Evolutionary conservation across 2,329 filamentous ascomycete species (phyloP).

Genomic region (Beauveria brongniartii): DNA sequence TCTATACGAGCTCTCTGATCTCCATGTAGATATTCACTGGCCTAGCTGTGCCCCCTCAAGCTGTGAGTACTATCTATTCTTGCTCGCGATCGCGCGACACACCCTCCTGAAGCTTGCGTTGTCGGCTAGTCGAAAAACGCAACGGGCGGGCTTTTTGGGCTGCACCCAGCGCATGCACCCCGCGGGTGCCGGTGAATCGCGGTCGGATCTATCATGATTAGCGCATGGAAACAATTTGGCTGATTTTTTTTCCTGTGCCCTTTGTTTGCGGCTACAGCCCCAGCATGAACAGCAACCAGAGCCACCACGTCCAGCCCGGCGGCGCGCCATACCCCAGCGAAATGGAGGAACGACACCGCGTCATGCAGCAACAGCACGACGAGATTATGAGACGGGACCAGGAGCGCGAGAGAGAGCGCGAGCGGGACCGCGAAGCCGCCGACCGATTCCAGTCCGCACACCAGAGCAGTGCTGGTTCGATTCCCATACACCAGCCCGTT

Average conservation of each 20-base stretch:
- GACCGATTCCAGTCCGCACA: constrained; percentile 66
- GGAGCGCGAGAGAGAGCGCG: constrained; percentile 45
- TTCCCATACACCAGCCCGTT: constrained; percentile 90
- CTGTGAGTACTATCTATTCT: constrained; percentile 24
- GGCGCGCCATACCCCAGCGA: constrained; percentile 37
- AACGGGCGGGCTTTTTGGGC: not conserved
- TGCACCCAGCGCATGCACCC: not conserved
- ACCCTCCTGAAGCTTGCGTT: constrained; percentile 13
- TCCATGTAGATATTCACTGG: constrained; percentile 28
- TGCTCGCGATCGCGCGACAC: constrained; percentile 20
- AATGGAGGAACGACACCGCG: constrained; percentile 40
- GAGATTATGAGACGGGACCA: constrained; percentile 37
- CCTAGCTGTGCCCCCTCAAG: constrained; percentile 23
- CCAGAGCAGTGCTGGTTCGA: constrained; percentile 79
- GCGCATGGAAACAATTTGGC: not conserved
- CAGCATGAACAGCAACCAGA: constrained; percentile 38
- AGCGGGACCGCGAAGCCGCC: constrained; percentile 59
- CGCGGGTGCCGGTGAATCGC: not conserved
- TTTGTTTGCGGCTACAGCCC: constrained; percentile 9
- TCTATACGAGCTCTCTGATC: constrained; percentile 9
- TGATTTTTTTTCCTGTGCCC: not conserved
- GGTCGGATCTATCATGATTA: not conserved
- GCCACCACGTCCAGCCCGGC: constrained; percentile 32
- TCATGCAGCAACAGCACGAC: constrained; percentile 38
- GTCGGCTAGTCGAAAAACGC: constrained; percentile 3